Evolutionary conservation across 306 rosid genomes (phyloP), one percentile per base, ranked within the genome.

Genomic region (Dryas octopetala): DNA sequence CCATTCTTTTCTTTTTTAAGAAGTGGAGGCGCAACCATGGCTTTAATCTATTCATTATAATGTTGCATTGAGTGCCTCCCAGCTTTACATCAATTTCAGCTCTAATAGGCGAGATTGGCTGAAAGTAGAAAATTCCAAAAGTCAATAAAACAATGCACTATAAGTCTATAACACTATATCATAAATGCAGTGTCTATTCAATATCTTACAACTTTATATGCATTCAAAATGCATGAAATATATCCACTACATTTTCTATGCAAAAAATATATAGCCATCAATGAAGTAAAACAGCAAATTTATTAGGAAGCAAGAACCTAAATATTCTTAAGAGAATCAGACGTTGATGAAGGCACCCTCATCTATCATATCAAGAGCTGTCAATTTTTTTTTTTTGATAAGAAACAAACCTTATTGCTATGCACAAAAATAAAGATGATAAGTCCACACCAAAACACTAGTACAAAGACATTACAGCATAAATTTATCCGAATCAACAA

Each of bases 1-100:
- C 90, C 87, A 89, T 83, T 78, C 76, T 91, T 77, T 89, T 92
- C 74, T 80, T 96, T 86, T 88, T 96, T 11, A 94, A 84, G 59
- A 73, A 82, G 49, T 86, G 89, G 71, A 92, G 82, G 75, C 69
- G 86, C 79, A 96, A 70, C 98, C 89, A 92, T 47, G 98, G 99
- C 83, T 83, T 86, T 79, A 96, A 76, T 88, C 96, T 86, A 88
- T 85, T 92, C 84, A 82, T 89, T 77, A 92, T 89, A 78, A 96
- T 73, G 85, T 90, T 92, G 91, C 96, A 96, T 65, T 74, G 93
- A 41, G 97, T 92, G 66, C 99, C 98, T 74, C 97, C 98, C 71
- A 96, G 86, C 85, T 92, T 92, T 79, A 96, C 79, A 71, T 96
- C 98, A 81, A 91, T 86, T 86, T 92, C 99, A 73, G 88, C 98